Percentiles rank a stretch among this genome's conserved stretches.
Conservation (phyloP, 441 rosid species). For the Manihot esculenta region DNA sequence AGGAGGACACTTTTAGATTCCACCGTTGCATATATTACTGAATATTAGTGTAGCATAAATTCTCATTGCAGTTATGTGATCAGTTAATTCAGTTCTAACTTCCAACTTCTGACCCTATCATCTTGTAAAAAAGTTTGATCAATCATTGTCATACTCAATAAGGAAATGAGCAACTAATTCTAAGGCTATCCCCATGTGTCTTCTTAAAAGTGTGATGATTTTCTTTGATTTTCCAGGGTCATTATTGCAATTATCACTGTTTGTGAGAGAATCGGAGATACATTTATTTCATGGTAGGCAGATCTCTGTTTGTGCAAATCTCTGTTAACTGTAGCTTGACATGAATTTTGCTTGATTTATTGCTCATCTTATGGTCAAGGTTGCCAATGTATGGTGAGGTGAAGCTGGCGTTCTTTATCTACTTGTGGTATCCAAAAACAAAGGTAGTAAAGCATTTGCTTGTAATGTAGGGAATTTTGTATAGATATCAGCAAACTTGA, state of each 20-base stretch:
- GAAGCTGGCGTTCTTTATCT: conserved; percentile 63
- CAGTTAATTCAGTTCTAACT: not conserved
- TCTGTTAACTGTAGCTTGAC: too few species aligned
- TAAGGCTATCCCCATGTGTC: too few species aligned
- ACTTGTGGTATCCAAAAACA: conserved; percentile 59
- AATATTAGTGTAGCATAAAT: not conserved
- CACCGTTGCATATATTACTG: not conserved
- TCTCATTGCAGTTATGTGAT: not conserved
- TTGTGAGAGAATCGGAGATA: conserved; percentile 59
- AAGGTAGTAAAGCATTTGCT: conserved; percentile 30
- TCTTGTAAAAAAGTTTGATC: not conserved
- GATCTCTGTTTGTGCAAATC: not conserved
- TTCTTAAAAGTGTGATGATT: not conserved
- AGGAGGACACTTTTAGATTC: not conserved
- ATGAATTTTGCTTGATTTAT: not conserved
- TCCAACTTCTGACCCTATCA: not conserved
- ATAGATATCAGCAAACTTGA: not conserved
- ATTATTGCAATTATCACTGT: conserved; percentile 63
- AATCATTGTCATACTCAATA: conserved; percentile 5
- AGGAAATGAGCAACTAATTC: not conserved
- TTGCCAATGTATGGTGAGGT: conserved; percentile 63
- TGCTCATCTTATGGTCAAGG: conserved; percentile 40
- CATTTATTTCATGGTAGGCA: conserved; percentile 58
- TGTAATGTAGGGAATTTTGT: not conserved
- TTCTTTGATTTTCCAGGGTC: conserved; percentile 53